Conservation (phyloP, 176 grass and related monocot genomes). For the Hordeum marinum region DNA sequence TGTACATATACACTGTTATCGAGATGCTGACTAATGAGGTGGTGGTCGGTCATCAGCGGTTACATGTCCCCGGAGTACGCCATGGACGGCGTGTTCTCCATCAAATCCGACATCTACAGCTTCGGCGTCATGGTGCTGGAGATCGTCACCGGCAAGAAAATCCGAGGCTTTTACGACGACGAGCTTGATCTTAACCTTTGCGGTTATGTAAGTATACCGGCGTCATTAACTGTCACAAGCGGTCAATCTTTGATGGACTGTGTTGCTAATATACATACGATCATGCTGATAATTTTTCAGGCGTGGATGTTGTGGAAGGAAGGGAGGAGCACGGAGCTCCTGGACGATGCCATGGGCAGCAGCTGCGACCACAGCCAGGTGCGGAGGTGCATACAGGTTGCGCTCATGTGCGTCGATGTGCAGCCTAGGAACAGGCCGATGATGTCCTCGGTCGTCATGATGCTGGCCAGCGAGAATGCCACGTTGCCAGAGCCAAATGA, state of each 20-base stretch:
- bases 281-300: not conserved
- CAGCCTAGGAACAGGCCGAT: slow-evolving; percentile 36
- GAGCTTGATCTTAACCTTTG: slow-evolving; percentile 47
- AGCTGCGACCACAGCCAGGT: slow-evolving; percentile 9
- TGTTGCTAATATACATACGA: not conserved
- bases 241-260: not conserved
- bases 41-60: not conserved
- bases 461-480: slow-evolving; percentile 43
- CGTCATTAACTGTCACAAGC: not conserved
- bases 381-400: slow-evolving; percentile 39
- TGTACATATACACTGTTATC: not conserved
- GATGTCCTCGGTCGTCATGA: slow-evolving; percentile 44
- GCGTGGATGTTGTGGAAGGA: slow-evolving; percentile 51
- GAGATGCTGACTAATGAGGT: not conserved
- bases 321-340: slow-evolving; percentile 7
- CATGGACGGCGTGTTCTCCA: slow-evolving; percentile 37
- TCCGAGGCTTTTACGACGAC: slow-evolving; percentile 18
- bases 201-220: slow-evolving; percentile 32
- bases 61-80: slow-evolving; percentile 50
- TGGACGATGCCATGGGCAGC: slow-evolving; percentile 18
- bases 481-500: slow-evolving; percentile 38
- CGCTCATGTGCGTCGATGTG: slow-evolving; percentile 43
- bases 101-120: slow-evolving; percentile 40
- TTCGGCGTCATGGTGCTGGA: slow-evolving; percentile 39
- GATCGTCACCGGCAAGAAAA: slow-evolving; percentile 31